Evolutionary conservation across 129 eudicot genomes (phyloP), one percentile per base, ranked within the genome.

Genomic region (Tagetes erecta): DNA sequence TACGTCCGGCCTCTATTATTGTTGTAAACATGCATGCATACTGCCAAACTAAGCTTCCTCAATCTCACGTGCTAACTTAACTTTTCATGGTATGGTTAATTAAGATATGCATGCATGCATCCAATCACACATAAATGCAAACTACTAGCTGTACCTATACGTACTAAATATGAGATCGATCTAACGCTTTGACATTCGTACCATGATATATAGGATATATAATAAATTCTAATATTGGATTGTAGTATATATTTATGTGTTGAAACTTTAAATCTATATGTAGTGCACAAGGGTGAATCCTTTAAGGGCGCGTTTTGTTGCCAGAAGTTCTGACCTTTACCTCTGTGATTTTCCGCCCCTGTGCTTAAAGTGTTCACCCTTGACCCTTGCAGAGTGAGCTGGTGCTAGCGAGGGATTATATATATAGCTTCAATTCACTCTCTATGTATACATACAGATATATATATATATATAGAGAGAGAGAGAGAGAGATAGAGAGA

Each of bases 91-190:
- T 40, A 20, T 20, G 27, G 27, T 20, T 20, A 20, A 20, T 20
- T 20, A 20, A 20, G 27, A 20, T 30, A 40, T 30, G 56, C 56
- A 76, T 76, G 55, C 45, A 75, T 65, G 64, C 50, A 50, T 73
- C 68, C 63, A 35, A 20, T 49, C 40, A 6, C 12, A 31, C 8
- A 58, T 9, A 9, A 33, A 58, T 33, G 20, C 9, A 33, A 9
- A 30, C 2, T n/a, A n/a, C 9, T 64, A 49, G 13, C 34, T 3
- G 34, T 58, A 12, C 35, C 2, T 46, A 20, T 20, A 20, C 27
- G 27, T 20, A 20, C 27, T 20, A 20, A 20, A 36, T 47, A 20
- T 20, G 39, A 51, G 57, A 64, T 46, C 55, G 57, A 64, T 46
- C 55, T 35, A 47, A 35, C 37, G 8, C 70, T 46, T 62, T 50